These are phyloP conservation scores for Trametes sp. DNA, from an alignment of 1,284 basidiomycete species.

Conservation along the genomic window DNA sequence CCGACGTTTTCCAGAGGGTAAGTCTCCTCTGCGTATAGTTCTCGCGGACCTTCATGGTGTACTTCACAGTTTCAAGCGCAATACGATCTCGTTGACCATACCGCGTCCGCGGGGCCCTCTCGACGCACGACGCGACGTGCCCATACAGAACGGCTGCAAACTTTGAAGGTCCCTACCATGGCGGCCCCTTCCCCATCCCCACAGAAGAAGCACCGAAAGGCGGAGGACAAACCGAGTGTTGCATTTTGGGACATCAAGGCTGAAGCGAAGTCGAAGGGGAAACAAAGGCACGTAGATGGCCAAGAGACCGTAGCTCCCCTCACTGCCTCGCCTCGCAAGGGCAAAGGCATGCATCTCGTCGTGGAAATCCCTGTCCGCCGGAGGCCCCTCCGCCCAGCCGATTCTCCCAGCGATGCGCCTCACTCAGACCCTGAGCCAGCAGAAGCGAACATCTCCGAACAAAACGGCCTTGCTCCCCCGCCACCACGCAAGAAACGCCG, in stretches of 20 bases:
- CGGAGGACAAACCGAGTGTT: slow-evolving; percentile 21
- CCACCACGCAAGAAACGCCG: slow-evolving; percentile 38
- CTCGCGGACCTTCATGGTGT: slow-evolving; percentile 25
- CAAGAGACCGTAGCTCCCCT: background rate
- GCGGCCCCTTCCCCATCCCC: slow-evolving; percentile 21
- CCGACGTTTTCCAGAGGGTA: slow-evolving; percentile 77
- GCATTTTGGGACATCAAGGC: slow-evolving; percentile 40
- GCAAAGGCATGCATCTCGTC: slow-evolving; percentile 12
- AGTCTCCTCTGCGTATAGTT: slow-evolving; percentile 34
- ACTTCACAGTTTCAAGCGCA: slow-evolving; percentile 64
- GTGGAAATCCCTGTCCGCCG: slow-evolving; percentile 7
- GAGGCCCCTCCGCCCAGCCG: background rate
- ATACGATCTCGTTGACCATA: slow-evolving; percentile 66
- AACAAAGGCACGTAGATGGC: slow-evolving; percentile 20
- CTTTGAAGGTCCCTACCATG: slow-evolving; percentile 27
- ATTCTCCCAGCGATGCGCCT: background rate
- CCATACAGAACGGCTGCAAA: slow-evolving; percentile 53
- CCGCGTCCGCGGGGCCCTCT: slow-evolving; percentile 55
- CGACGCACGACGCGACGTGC: slow-evolving; percentile 68
- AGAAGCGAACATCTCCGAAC: too few relatives aligned
- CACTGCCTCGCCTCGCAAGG: slow-evolving; percentile 4
- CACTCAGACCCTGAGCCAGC: background rate
- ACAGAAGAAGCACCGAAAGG: slow-evolving; percentile 15
- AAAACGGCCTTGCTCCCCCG: slow-evolving; percentile 11
- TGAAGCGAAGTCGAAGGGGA: slow-evolving; percentile 39